These are phyloP conservation scores for sweet orange (Citrus sinensis) DNA, from an alignment of 345 rosid species.

Conservation along the genomic window DNA sequence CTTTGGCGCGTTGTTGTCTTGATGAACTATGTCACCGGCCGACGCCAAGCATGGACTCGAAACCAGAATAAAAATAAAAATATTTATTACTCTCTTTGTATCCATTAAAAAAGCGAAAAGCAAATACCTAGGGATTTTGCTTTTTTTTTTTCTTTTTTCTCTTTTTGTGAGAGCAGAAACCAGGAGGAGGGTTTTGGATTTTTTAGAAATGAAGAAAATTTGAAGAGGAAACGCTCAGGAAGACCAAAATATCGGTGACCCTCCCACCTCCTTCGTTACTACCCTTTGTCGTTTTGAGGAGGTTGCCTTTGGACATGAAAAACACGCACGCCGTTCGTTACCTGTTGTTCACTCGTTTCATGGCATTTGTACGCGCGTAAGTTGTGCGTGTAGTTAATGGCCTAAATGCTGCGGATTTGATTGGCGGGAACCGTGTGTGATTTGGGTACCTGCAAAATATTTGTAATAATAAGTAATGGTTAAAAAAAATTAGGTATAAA, in stretches of 20 bases:
- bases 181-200: slow-evolving; percentile 14
- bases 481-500: no score
- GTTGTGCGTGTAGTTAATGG: background rate
- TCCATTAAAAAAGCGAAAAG: slow-evolving; percentile 1
- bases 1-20: slow-evolving; percentile 67
- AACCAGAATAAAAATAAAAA: slow-evolving; percentile 26
- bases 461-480: no score
- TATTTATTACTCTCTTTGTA: slow-evolving; percentile 4
- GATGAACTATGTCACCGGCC: slow-evolving; percentile 93
- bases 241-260: background rate
- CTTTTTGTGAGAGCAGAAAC: slow-evolving; percentile 1
- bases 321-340: slow-evolving; percentile 27
- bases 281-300: slow-evolving; percentile 29
- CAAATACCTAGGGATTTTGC: background rate
- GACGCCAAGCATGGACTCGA: slow-evolving; percentile 31
- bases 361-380: background rate
- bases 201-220: slow-evolving; percentile 13
- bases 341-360: slow-evolving; percentile 29
- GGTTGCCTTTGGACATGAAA: slow-evolving; percentile 1
- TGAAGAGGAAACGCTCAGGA: background rate
- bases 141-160: background rate
- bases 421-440: background rate
- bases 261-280: background rate
- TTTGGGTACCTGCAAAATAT: no score
- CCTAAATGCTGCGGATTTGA: background rate